These are phyloP conservation scores for Quercus agrifolia DNA, from an alignment of 306 rosid genomes.

Conservation along the genomic window DNA sequence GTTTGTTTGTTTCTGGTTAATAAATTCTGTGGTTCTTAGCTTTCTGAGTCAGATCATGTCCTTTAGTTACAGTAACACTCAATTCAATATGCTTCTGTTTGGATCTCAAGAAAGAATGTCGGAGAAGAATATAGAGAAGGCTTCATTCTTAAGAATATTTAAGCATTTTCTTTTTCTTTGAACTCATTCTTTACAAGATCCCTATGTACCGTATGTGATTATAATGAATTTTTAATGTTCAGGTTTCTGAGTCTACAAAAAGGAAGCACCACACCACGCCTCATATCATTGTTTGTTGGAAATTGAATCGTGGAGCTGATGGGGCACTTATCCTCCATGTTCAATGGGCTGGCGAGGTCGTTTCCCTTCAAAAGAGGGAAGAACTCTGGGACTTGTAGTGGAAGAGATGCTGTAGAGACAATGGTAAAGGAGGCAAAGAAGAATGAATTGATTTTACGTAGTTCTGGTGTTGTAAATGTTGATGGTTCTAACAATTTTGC, in stretches of 20 bases:
- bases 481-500: constrained; percentile 73
- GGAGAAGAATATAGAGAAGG: background rate
- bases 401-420: constrained; percentile 74
- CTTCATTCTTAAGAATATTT: background rate
- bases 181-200: constrained; percentile 24
- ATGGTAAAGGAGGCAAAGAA: constrained; percentile 85
- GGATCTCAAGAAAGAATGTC: constrained; percentile 24
- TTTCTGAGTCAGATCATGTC: constrained; percentile 70
- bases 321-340: constrained; percentile 75
- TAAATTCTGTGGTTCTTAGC: constrained; percentile 52
- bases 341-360: constrained; percentile 67
- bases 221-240: constrained; percentile 16
- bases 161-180: constrained; percentile 31
- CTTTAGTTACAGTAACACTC: constrained; percentile 35
- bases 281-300: background rate
- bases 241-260: constrained; percentile 27
- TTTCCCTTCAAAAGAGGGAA: constrained; percentile 52
- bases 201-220: background rate
- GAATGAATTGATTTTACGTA: constrained; percentile 53
- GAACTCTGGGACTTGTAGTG: constrained; percentile 29
- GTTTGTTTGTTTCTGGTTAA: constrained; percentile 27
- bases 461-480: constrained; percentile 48
- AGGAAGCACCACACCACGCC: background rate
- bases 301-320: constrained; percentile 29
- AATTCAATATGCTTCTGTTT: constrained; percentile 39